Conservation (phyloP, 805 yeast species). For the Saturnispora serradocipensis region DNA sequence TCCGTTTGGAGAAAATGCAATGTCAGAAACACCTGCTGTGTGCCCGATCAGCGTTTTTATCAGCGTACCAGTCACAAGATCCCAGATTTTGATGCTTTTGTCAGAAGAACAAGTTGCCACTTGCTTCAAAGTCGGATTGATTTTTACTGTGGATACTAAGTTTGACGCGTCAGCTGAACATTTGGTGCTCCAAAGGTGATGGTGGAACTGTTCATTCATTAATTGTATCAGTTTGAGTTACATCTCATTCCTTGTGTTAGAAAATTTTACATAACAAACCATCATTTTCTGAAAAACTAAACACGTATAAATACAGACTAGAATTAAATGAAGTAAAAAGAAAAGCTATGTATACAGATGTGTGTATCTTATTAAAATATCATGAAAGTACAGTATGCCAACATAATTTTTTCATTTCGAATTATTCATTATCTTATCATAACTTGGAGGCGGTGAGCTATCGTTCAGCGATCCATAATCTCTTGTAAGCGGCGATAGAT, state of each 20-base stretch:
- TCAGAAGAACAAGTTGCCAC: slow-evolving; percentile 56
- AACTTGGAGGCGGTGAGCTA: slow-evolving; percentile 28
- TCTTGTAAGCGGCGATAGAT: slow-evolving; percentile 19
- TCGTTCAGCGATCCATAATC: not conserved
- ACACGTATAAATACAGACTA: not conserved
- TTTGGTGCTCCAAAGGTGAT: not conserved
- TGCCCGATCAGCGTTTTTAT: slow-evolving; percentile 45
- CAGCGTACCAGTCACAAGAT: slow-evolving; percentile 27
- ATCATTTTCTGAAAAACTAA: not conserved
- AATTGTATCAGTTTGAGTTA: not conserved
- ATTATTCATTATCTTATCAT: slow-evolving; percentile 29
- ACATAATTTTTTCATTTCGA: not conserved
- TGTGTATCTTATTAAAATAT: too few relatives aligned
- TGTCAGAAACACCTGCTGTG: slow-evolving; percentile 58
- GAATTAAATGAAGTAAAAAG: not conserved
- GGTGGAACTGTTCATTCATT: not conserved
- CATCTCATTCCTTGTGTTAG: not conserved
- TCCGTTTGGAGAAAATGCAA: slow-evolving; percentile 72
- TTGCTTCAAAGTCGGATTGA: slow-evolving; percentile 51
- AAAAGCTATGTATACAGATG: not conserved
- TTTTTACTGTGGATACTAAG: slow-evolving; percentile 38
- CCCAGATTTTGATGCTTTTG: slow-evolving; percentile 51
- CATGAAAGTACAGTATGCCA: not conserved
- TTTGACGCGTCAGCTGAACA: not conserved
- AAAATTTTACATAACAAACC: not conserved